phyloP scores from a whole-genome alignment of 768 basidiomycete species.

The Tricholoma terreum region DNA sequence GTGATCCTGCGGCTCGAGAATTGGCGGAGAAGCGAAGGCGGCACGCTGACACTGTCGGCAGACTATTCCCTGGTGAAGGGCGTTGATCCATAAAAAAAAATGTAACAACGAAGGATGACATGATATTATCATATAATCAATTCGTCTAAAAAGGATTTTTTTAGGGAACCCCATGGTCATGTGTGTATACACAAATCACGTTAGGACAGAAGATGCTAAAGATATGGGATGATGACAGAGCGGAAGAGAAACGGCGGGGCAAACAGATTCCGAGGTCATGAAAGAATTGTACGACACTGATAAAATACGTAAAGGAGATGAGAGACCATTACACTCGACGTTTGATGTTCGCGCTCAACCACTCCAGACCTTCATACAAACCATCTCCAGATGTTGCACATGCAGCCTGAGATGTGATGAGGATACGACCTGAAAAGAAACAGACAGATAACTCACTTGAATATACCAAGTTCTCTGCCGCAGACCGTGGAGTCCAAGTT shows the following conservation, averaged over 20 bases:
- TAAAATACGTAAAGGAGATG: conserved; percentile 43
- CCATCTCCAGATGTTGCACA: conserved; percentile 99
- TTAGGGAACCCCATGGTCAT: conserved; percentile 23
- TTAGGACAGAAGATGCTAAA: conserved; percentile 26
- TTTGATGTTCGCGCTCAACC: conserved; percentile 91
- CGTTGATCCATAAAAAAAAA: conserved; percentile 32
- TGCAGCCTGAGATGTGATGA: conserved; percentile 61
- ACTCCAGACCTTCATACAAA: conserved; percentile 97
- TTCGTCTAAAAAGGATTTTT: conserved; percentile 35
- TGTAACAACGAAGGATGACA: conserved; percentile 6
- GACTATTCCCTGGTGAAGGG: conserved; percentile 68
- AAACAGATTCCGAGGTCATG: conserved; percentile 55
- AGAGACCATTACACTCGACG: conserved; percentile 61
- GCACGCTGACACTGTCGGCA: conserved; percentile 75
- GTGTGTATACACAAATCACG: conserved; percentile 30
- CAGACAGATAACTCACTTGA: conserved; percentile 52
- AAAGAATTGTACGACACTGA: conserved; percentile 59
- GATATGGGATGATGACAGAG: conserved; percentile 32
- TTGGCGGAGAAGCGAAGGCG: conserved; percentile 68
- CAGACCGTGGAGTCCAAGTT: conserved; percentile 96
- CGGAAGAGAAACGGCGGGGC: conserved; percentile 36
- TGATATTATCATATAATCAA: conserved; percentile 24
- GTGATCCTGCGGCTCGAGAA: conserved; percentile 59
- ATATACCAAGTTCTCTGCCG: conserved; percentile 99
- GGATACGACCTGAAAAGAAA: conserved; percentile 14